phyloP scores from a whole-genome alignment of 1,139 yeast species.

The Hyphopichia khmerensis region DNA sequence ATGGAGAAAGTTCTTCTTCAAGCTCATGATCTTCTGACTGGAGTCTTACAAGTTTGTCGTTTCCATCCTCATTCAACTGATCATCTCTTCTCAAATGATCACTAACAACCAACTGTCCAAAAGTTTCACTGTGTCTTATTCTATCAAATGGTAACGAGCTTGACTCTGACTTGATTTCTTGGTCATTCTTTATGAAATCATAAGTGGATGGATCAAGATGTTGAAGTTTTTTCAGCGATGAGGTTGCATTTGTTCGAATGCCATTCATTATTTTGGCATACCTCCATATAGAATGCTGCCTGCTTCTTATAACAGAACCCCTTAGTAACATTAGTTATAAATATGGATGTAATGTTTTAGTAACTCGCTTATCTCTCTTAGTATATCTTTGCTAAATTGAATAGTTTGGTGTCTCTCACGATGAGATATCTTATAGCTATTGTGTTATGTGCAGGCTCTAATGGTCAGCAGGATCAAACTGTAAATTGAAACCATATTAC shows the following conservation, averaged over 20 bases:
- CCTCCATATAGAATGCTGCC: not conserved
- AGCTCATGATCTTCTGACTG: not conserved
- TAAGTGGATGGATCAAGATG: constrained; percentile 5
- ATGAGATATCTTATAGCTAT: not conserved
- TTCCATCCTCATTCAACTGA: constrained; percentile 11
- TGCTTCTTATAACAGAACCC: not conserved
- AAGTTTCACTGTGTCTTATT: constrained; percentile 31
- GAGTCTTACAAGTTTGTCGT: constrained; percentile 9
- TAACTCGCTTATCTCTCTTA: too few relatives aligned
- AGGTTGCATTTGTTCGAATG: constrained; percentile 2
- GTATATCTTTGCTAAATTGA: too few relatives aligned
- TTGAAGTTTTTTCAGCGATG: not conserved
- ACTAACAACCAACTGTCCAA: constrained; percentile 50
- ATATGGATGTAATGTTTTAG: too few relatives aligned
- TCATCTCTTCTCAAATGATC: constrained; percentile 25
- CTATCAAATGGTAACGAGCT: constrained; percentile 30
- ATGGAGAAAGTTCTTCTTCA: constrained; percentile 26
- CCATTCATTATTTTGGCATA: not conserved
- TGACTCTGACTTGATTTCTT: not conserved
- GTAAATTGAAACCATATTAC: not conserved
- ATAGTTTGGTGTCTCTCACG: not conserved
- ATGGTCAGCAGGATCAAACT: not conserved
- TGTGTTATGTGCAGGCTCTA: not conserved
- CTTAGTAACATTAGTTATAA: not conserved
- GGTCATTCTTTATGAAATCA: constrained; percentile 7